Base-by-base conservation (phyloP, 306 rosid species). In the Medicago arabica region DNA sequence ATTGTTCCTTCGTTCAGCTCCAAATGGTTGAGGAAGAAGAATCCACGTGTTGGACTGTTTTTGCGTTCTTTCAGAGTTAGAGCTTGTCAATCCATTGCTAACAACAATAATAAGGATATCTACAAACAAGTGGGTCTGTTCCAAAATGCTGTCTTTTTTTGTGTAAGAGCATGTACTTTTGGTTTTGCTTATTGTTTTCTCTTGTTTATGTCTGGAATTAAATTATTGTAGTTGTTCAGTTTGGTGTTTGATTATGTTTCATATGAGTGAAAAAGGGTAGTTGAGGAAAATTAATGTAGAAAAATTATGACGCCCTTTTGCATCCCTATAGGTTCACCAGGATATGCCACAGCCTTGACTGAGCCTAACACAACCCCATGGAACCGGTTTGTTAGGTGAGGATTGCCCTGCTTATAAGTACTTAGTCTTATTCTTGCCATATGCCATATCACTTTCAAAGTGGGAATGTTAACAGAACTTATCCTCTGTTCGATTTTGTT, bases 111-210 rank as follows among this genome's bases (percentile, higher is more conserved):
- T 25, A 74, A 83, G 67, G 82, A 81, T 49, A 85, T 83, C 89
- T 84, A 76, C 88, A 80, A 88, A 55, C 96, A 88, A 86, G 89
- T 92, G 80, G 96, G 97, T 92, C 74, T 71, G 85, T 58, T 78
- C 70, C 79, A 67, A 49, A 44, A 72, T 81, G 54, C 79, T 73
- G 9, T 76, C 25, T 69, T 62, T 71, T 39, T 75, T 16, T 57
- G 3, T 73, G 55, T 46, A 18, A 46, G 54, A 53, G 31, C 71
- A 13, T 13, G 16, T 53, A 0, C 61, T 16, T 0, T 38, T 9
- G n/a, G 23, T 80, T 23, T 73, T 18, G 66, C 31, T 57, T 73
- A n/a, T 3, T 59, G 31, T 69, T 50, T 49, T 46, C 58, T 49
- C 5, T 41, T 64, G 54, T 47, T 64, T 50, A 9, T 47, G 49